Percentiles rank a stretch among this genome's conserved stretches.
These are phyloP conservation scores for Solanum hybrid DNA, from an alignment of 305 asterid genomes.

Conservation along the genomic window DNA sequence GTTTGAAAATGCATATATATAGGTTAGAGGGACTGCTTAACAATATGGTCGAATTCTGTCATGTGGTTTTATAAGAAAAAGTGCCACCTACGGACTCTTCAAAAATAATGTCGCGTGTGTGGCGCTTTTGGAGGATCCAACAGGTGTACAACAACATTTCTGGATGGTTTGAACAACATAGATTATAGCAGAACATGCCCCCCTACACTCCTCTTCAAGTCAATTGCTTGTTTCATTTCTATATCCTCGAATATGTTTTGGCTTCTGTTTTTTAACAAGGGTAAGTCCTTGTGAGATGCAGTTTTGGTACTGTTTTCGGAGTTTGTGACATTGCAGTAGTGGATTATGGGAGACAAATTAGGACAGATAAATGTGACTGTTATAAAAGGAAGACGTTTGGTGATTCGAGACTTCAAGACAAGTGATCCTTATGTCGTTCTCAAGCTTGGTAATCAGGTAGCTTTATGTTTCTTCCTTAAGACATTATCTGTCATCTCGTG, in stretches of 20 bases:
- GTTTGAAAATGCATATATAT: not conserved
- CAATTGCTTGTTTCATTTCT: not conserved
- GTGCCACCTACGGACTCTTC: not conserved
- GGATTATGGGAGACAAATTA: slow-evolving; percentile 25
- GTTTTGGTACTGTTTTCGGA: not conserved
- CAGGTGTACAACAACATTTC: not conserved
- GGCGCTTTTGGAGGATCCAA: not conserved
- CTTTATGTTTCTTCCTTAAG: not conserved
- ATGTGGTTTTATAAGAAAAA: not conserved
- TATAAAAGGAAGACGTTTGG: slow-evolving; percentile 28
- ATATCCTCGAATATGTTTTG: not conserved
- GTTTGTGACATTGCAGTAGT: not conserved
- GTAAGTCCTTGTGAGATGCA: slow-evolving; percentile 8
- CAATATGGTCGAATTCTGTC: not conserved
- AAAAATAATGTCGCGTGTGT: not conserved
- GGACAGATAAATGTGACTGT: slow-evolving; percentile 35
- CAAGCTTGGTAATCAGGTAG: slow-evolving; percentile 37
- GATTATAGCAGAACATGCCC: not conserved
- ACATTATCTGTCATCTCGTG: not conserved
- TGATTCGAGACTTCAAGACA: slow-evolving; percentile 38
- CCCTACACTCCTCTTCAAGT: not conserved
- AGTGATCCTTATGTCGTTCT: slow-evolving; percentile 46
- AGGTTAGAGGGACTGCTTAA: not conserved
- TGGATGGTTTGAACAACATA: not conserved
- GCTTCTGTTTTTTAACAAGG: not conserved